Percentiles rank a stretch among this genome's conserved stretches.
Conservation (phyloP, 2,329 filamentous ascomycete genomes). For the Fusarium hainanense region DNA sequence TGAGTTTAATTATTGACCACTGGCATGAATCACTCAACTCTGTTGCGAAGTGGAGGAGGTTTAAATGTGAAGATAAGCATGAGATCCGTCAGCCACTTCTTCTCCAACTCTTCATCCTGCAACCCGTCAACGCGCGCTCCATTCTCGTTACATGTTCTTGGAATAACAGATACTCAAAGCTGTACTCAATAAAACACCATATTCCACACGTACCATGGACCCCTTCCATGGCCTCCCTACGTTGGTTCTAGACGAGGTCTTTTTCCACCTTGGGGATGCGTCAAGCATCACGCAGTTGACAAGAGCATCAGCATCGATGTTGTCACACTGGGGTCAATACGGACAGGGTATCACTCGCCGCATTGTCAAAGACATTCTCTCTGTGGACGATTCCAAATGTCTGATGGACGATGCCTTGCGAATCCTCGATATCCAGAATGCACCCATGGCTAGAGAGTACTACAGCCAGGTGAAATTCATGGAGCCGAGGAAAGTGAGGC, state of each 20-base stretch:
- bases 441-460: background rate
- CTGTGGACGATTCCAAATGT: background rate
- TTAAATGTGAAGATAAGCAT: background rate
- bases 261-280: background rate
- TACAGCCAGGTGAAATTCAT: fast-evolving
- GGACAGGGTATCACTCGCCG: background rate
- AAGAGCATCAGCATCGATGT: background rate
- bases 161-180: background rate
- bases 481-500: background rate
- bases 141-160: background rate
- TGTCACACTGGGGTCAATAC: background rate
- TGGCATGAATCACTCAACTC: background rate
- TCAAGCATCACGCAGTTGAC: background rate
- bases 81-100: background rate
- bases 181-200: too few relatives aligned
- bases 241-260: background rate
- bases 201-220: background rate
- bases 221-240: background rate
- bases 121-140: fast-evolving
- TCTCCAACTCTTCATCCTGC: background rate
- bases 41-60: background rate
- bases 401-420: background rate
- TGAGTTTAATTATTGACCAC: background rate
- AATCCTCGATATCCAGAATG: background rate
- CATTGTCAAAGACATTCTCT: background rate